Percentiles rank a stretch among this genome's conserved stretches.
Conservation (phyloP, 2,329 filamentous ascomycete species). For the Alternaria incomplexa region DNA sequence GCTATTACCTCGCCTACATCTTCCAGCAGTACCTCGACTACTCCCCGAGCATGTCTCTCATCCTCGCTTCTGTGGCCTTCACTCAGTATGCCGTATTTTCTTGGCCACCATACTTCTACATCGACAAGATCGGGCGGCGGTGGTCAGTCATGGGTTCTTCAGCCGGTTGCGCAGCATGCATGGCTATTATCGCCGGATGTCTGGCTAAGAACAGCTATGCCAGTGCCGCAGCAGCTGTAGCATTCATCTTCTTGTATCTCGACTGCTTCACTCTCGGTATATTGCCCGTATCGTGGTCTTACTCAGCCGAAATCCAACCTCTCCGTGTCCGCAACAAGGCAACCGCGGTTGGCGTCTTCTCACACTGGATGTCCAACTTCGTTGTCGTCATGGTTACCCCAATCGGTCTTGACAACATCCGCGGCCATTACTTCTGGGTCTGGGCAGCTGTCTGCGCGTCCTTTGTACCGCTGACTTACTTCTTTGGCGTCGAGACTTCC, state of each 20-base stretch:
- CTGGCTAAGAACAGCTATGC: constrained; percentile 30
- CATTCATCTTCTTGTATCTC: constrained; percentile 44
- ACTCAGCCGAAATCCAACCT: constrained; percentile 58
- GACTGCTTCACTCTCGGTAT: constrained; percentile 30
- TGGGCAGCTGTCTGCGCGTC: constrained; percentile 59
- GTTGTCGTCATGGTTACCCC: constrained; percentile 61
- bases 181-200: constrained; percentile 44
- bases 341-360: constrained; percentile 56
- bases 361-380: constrained; percentile 59
- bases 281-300: constrained; percentile 55
- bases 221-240: constrained; percentile 46
- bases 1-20: constrained; percentile 49
- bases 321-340: constrained; percentile 57
- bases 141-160: constrained; percentile 30
- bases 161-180: constrained; percentile 42
- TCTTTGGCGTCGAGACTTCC: constrained; percentile 36
- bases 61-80: constrained; percentile 50
- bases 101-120: constrained; percentile 51
- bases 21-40: constrained; percentile 46
- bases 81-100: constrained; percentile 54
- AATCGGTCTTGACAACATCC: constrained; percentile 17
- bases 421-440: constrained; percentile 58
- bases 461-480: constrained; percentile 57
- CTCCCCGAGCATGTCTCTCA: constrained; percentile 33
- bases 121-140: constrained; percentile 55